phyloP scores from a whole-genome alignment of 768 basidiomycete genomes.

The Lentinula edodes region DNA sequence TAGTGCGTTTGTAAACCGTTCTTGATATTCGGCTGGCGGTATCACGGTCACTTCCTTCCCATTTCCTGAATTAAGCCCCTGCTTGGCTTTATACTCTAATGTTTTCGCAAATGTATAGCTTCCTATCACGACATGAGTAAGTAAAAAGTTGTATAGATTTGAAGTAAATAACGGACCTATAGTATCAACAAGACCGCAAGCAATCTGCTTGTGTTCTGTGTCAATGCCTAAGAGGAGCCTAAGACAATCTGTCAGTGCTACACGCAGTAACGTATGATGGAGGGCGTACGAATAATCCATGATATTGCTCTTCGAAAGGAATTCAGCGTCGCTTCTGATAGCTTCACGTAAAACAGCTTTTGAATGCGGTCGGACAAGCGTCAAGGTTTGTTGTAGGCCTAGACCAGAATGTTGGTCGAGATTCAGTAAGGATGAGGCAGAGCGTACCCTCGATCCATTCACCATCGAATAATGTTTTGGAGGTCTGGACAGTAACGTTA shows the following conservation, averaged over 20 bases:
- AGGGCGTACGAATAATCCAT: conserved; percentile 78
- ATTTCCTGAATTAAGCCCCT: conserved; percentile 48
- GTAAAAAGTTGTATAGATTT: neutral
- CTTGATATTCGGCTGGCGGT: conserved; percentile 75
- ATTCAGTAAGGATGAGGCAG: neutral
- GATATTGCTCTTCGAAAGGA: conserved; percentile 68
- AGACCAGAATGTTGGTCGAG: neutral
- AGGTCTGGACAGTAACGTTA: conserved; percentile 24
- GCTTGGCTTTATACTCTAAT: conserved; percentile 81
- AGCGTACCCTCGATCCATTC: conserved; percentile 77
- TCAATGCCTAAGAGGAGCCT: conserved; percentile 75
- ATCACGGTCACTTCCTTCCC: conserved; percentile 76
- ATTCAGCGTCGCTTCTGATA: conserved; percentile 65
- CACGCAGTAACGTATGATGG: neutral
- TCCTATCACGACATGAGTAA: conserved; percentile 30
- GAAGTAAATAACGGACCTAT: conserved; percentile 42
- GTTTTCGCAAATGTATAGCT: conserved; percentile 86
- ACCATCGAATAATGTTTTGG: conserved; percentile 69
- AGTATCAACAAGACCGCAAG: conserved; percentile 79
- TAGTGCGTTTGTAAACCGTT: conserved; percentile 67
- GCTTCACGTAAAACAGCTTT: conserved; percentile 69
- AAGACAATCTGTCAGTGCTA: neutral
- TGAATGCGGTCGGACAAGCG: conserved; percentile 66
- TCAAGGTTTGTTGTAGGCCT: conserved; percentile 64
- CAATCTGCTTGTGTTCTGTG: conserved; percentile 57